Evolutionary conservation across 169 alveolate genomes (phyloP).

Genomic region (Babesia ovis): DNA sequence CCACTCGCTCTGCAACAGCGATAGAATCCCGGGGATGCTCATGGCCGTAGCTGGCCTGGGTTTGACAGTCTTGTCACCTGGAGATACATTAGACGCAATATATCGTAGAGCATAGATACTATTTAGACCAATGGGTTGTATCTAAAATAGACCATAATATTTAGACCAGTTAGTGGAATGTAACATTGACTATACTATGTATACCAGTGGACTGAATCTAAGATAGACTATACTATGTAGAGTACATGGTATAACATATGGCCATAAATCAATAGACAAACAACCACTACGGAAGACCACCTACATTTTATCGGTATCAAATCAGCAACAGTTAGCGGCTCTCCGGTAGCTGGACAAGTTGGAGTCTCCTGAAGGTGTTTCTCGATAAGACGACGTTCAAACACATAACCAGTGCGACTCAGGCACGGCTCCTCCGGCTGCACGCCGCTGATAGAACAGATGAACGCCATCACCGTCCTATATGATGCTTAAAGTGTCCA

Average conservation of each 20-base stretch:
- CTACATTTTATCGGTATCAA: conserved; percentile 74
- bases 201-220: not conserved
- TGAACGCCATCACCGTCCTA: conserved; percentile 75
- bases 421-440: conserved; percentile 85
- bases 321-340: conserved; percentile 75
- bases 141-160: no score
- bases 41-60: conserved; percentile 92
- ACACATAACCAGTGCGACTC: conserved; percentile 83
- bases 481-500: no score
- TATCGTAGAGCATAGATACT: no score
- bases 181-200: not conserved
- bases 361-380: conserved; percentile 78
- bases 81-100: no score
- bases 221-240: not conserved
- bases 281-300: no score
- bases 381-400: conserved; percentile 81
- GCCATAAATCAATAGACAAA: not conserved
- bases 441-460: conserved; percentile 86
- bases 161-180: not conserved
- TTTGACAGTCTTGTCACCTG: conserved; percentile 75
- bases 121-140: no score
- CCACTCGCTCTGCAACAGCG: conserved; percentile 94
- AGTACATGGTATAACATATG: not conserved
- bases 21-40: conserved; percentile 91
- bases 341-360: conserved; percentile 83